Conservation (phyloP, 2,329 filamentous ascomycete genomes). For the Aspergillus quadrilineatus region DNA sequence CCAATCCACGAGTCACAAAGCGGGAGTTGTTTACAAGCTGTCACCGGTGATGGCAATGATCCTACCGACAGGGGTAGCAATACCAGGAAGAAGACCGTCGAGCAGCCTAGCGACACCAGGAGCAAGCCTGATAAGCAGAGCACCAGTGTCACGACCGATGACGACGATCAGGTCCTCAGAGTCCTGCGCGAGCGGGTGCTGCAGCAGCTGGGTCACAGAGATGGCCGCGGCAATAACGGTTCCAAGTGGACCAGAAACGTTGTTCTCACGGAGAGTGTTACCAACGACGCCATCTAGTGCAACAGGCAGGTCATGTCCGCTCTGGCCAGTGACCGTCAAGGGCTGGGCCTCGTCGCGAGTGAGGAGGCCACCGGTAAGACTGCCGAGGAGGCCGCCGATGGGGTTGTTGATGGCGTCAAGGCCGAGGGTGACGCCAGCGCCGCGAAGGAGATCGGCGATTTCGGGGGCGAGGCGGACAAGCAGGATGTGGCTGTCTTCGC, state of each 20-base stretch:
- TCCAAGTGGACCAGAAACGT: not conserved
- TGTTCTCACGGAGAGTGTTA: not conserved
- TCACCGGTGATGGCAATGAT: not conserved
- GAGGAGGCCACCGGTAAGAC: constrained; percentile 15
- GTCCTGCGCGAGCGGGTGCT: not conserved
- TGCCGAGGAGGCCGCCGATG: constrained; percentile 18
- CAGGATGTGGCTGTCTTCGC: constrained; percentile 22
- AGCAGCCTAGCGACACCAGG: constrained; percentile 1
- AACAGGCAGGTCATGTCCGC: not conserved
- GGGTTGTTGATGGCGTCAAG: constrained; percentile 25
- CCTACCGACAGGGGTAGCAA: not conserved
- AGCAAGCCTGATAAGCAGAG: not conserved
- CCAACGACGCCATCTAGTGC: not conserved
- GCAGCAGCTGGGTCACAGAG: constrained; percentile 1
- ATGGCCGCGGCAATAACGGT: constrained; percentile 4
- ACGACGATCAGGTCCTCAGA: constrained; percentile 2
- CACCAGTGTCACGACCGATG: not conserved
- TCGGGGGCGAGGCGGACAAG: constrained; percentile 25
- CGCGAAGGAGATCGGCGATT: constrained; percentile 19
- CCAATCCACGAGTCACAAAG: not conserved
- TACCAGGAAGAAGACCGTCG: not conserved
- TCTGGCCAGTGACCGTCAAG: not conserved
- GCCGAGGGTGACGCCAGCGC: constrained; percentile 19
- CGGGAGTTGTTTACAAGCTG: constrained; percentile 2
- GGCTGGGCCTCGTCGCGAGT: constrained; percentile 9